A percentile compares a stretch with the other conserved stretches of the same genome.
Conservation (phyloP, 768 basidiomycete species). For the Mycena galopus region DNA sequence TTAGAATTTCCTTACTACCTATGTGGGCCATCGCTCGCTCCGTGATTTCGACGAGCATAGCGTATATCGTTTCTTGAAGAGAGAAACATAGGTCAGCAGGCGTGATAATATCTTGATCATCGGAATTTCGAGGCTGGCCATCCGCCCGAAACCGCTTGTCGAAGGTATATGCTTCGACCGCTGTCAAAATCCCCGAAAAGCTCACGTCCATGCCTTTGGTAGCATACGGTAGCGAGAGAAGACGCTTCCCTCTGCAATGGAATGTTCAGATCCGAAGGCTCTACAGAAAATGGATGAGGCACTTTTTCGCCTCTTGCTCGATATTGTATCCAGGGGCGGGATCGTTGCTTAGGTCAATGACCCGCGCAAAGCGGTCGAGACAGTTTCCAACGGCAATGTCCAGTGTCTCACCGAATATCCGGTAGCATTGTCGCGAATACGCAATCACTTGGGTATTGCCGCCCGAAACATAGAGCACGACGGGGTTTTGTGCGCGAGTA, state of each 20-base stretch:
- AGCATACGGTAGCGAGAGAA: constrained; percentile 90
- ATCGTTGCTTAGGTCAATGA: constrained; percentile 94
- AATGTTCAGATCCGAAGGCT: background rate
- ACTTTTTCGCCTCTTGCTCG: constrained; percentile 96
- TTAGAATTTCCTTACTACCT: constrained; percentile 93
- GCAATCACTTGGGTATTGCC: constrained; percentile 99
- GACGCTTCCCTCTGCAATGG: constrained; percentile 77
- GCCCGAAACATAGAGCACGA: constrained; percentile 98
- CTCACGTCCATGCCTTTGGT: constrained; percentile 99
- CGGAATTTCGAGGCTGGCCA: constrained; percentile 50
- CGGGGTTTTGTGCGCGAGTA: constrained; percentile 93
- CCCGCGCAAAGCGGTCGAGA: constrained; percentile 95
- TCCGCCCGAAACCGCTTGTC: constrained; percentile 86
- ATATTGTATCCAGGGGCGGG: constrained; percentile 98
- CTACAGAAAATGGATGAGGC: constrained; percentile 28
- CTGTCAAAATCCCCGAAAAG: constrained; percentile 92
- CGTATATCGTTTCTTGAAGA: constrained; percentile 95
- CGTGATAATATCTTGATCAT: constrained; percentile 82
- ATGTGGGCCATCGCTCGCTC: constrained; percentile 99
- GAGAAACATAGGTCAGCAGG: constrained; percentile 98
- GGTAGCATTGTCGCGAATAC: constrained; percentile 96
- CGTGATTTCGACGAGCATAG: constrained; percentile 99
- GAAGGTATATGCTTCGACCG: constrained; percentile 87
- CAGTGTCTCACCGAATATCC: constrained; percentile 98
- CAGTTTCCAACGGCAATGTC: constrained; percentile 99